phyloP scores from a whole-genome alignment of 805 yeast species.

The Torulaspora indica region DNA sequence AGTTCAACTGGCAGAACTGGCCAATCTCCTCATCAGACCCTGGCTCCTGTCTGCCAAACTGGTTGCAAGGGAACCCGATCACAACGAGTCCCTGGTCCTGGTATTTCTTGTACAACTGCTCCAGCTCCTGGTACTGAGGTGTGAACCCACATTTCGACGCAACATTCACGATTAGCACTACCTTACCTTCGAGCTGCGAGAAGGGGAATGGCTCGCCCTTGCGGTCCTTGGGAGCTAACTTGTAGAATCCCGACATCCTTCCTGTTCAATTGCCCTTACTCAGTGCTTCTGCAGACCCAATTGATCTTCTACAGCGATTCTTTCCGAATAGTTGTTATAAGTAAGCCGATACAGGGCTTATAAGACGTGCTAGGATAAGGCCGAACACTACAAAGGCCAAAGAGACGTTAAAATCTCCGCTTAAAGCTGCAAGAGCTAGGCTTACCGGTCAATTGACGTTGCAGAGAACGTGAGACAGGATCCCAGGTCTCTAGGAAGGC shows the following conservation, averaged over 20 bases:
- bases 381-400: too few species aligned
- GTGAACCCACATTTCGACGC: slow-evolving; percentile 84
- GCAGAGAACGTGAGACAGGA: neutral
- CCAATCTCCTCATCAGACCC: slow-evolving; percentile 64
- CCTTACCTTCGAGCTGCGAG: slow-evolving; percentile 64
- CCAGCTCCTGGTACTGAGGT: slow-evolving; percentile 71
- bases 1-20: slow-evolving; percentile 68
- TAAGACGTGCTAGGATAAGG: neutral
- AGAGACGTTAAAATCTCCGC: neutral
- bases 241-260: slow-evolving; percentile 55
- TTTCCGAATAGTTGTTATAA: neutral
- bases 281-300: neutral
- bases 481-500: too few species aligned
- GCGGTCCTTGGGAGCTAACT: slow-evolving; percentile 56
- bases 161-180: slow-evolving; percentile 78
- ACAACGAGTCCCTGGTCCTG: slow-evolving; percentile 58
- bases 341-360: neutral
- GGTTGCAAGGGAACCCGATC: slow-evolving; percentile 88
- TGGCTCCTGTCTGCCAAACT: slow-evolving; percentile 80
- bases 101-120: slow-evolving; percentile 61
- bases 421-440: neutral
- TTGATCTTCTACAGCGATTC: slow-evolving; percentile 53
- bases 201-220: slow-evolving; percentile 58
- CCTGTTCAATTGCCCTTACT: slow-evolving; percentile 35
- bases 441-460: neutral